Evolutionary conservation across 768 basidiomycete species (phyloP).

Genomic region (Obba rivulosa): DNA sequence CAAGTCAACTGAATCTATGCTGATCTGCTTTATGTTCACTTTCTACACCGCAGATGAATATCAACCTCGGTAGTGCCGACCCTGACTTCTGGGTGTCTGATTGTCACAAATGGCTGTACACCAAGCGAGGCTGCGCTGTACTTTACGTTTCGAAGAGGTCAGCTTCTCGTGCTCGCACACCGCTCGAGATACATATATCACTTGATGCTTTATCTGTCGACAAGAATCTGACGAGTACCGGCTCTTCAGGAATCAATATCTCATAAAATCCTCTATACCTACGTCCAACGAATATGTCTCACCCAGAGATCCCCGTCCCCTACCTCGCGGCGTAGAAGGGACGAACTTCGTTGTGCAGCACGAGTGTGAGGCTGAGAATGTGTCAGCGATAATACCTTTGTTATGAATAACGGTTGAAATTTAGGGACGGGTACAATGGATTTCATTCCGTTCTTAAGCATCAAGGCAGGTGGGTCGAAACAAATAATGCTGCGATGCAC

Average conservation of each 20-base stretch:
- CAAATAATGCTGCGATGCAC: neutral
- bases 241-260: slow-evolving; percentile 54
- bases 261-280: slow-evolving; percentile 55
- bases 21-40: too few relatives aligned
- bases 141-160: slow-evolving; percentile 70
- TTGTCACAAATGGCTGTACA: slow-evolving; percentile 82
- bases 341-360: slow-evolving; percentile 20
- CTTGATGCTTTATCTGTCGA: too few relatives aligned
- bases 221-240: neutral
- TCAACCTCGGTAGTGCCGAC: slow-evolving; percentile 47
- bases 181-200: neutral
- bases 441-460: slow-evolving; percentile 45
- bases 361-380: slow-evolving; percentile 16
- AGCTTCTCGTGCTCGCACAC: slow-evolving; percentile 8
- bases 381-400: too few relatives aligned
- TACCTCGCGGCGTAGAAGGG: neutral
- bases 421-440: slow-evolving; percentile 66
- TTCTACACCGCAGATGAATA: slow-evolving; percentile 22
- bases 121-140: slow-evolving; percentile 61
- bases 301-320: slow-evolving; percentile 26
- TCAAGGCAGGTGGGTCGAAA: slow-evolving; percentile 43
- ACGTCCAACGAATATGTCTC: slow-evolving; percentile 50
- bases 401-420: too few relatives aligned
- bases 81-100: slow-evolving; percentile 86
- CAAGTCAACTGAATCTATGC: too few relatives aligned